Conservation (phyloP, 2,329 filamentous ascomycete species). For the Aspergillus glaucus region DNA sequence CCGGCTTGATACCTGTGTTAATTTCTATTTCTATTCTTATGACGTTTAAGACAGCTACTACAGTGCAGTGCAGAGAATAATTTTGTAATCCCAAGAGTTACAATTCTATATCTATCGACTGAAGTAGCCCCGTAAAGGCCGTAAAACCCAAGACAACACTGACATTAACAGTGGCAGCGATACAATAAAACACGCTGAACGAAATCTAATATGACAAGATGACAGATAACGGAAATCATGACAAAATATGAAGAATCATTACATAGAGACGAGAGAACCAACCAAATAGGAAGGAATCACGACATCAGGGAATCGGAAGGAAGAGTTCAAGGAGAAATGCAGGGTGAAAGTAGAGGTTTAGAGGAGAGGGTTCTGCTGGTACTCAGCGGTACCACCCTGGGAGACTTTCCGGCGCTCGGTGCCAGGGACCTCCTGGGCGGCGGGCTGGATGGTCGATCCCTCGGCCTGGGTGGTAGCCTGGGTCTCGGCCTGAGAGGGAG, state of each 20-base stretch:
- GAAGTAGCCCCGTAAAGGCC: too few relatives aligned
- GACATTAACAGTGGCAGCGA: neutral
- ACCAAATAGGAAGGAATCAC: neutral
- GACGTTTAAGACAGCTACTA: neutral
- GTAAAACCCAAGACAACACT: too few relatives aligned
- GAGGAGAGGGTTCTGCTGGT: constrained; percentile 58
- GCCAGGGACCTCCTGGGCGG: constrained; percentile 25
- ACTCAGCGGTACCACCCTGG: constrained; percentile 49
- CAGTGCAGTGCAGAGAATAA: neutral
- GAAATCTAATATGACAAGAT: too few relatives aligned
- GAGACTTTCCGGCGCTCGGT: constrained; percentile 36
- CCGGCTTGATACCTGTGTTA: neutral
- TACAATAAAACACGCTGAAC: neutral
- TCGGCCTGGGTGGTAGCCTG: constrained; percentile 43
- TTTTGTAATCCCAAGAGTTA: neutral
- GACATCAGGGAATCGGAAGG: neutral
- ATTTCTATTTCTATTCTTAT: neutral
- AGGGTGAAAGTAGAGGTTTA: constrained; percentile 30
- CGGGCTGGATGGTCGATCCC: constrained; percentile 33
- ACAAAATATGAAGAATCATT: neutral
- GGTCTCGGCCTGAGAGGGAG: constrained; percentile 36
- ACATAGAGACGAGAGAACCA: too few relatives aligned
- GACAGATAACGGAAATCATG: neutral
- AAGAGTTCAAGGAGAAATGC: neutral
- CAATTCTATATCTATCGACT: too few relatives aligned